A percentile compares a stretch with the other conserved stretches of the same genome.
phyloP scores from a whole-genome alignment of 176 grass and related monocot species.

The Carex myosuroides region DNA sequence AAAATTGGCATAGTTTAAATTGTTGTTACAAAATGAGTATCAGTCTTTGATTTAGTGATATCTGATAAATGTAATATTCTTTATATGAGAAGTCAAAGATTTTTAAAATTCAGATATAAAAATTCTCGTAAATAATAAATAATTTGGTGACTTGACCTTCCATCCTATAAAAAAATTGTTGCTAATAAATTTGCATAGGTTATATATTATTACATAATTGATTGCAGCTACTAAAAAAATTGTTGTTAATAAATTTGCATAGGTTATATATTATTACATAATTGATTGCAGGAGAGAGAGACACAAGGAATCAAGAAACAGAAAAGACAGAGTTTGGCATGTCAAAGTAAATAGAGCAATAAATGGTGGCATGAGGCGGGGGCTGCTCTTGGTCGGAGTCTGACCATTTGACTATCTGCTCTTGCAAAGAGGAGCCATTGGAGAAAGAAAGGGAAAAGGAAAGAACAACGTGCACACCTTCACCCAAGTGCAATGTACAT shows the following conservation, averaged over 20 bases:
- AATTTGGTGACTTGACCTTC: too few species aligned
- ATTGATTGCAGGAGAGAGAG: background rate
- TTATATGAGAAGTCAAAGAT: too few species aligned
- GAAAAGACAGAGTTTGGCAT: background rate
- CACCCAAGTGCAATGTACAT: background rate
- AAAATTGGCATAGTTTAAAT: too few species aligned
- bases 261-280: background rate
- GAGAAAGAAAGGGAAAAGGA: conserved; percentile 1
- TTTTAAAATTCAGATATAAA: too few species aligned
- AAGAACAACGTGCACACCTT: background rate
- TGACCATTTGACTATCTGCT: conserved; percentile 11
- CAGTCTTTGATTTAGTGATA: too few species aligned
- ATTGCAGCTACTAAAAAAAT: background rate
- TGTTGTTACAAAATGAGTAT: too few species aligned
- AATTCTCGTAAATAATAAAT: too few species aligned
- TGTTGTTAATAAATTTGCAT: background rate
- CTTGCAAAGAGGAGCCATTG: background rate
- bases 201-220: background rate
- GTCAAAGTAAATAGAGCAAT: background rate
- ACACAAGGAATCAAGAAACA: background rate
- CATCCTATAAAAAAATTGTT: too few species aligned
- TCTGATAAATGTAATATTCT: too few species aligned
- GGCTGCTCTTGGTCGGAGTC: background rate
- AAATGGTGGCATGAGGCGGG: conserved; percentile 2
- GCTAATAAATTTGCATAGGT: background rate